A percentile compares a stretch with the other conserved stretches of the same genome.
phyloP scores from a whole-genome alignment of 2,329 filamentous ascomycete species.

The Colletotrichum sp. region DNA sequence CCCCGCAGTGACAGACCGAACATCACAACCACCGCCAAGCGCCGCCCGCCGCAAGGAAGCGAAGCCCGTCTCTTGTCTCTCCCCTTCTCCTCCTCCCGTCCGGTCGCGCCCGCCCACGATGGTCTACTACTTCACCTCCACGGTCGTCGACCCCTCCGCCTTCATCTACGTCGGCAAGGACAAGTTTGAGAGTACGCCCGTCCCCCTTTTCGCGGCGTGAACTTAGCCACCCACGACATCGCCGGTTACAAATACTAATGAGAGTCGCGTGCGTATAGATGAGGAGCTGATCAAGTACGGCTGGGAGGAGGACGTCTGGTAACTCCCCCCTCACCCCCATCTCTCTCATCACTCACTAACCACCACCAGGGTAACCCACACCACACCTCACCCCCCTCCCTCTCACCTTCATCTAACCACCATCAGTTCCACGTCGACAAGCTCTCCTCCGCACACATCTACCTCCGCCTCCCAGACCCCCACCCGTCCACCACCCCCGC shows the following conservation, averaged over 20 bases:
- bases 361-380: slow-evolving; percentile 27
- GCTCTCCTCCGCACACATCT: slow-evolving; percentile 94
- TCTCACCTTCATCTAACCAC: neutral
- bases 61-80: neutral
- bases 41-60: neutral
- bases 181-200: slow-evolving; percentile 91
- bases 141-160: slow-evolving; percentile 78
- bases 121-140: slow-evolving; percentile 97
- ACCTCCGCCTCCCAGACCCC: slow-evolving; percentile 81
- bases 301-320: slow-evolving; percentile 96
- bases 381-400: neutral
- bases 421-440: slow-evolving; percentile 98
- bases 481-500: slow-evolving; percentile 31
- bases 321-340: slow-evolving; percentile 29
- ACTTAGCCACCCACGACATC: no score
- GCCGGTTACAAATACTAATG: neutral
- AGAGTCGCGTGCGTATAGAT: slow-evolving; percentile 59
- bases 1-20: neutral
- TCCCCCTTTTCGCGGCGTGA: neutral
- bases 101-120: slow-evolving; percentile 48
- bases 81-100: neutral
- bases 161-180: slow-evolving; percentile 98
- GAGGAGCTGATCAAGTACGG: slow-evolving; percentile 96
- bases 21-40: neutral
- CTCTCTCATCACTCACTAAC: neutral